These are phyloP conservation scores for Waitea zeae DNA, from an alignment of 1,284 basidiomycete species.

Conservation along the genomic window DNA sequence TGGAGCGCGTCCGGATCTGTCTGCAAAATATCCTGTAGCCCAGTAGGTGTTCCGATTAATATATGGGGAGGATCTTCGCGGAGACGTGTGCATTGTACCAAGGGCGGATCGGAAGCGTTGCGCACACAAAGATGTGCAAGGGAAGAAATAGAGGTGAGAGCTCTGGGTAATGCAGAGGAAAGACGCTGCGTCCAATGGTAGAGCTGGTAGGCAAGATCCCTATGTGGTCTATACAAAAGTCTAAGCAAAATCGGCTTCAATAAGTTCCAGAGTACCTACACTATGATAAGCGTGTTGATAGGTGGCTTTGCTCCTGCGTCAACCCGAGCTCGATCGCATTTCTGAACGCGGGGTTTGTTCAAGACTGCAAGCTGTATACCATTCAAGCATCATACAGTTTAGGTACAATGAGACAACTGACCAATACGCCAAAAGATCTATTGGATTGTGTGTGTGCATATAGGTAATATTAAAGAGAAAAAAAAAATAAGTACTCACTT, in stretches of 20 bases:
- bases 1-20: constrained; percentile 24
- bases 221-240: constrained; percentile 29
- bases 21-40: constrained; percentile 35
- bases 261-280: constrained; percentile 14
- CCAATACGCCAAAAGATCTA: constrained; percentile 53
- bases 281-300: constrained; percentile 40
- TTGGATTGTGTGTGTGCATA: constrained; percentile 2
- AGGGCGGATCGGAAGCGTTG: constrained; percentile 15
- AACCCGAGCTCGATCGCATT: constrained; percentile 2
- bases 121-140: constrained; percentile 48
- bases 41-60: constrained; percentile 55
- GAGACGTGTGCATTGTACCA: constrained; percentile 19
- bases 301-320: constrained; percentile 7
- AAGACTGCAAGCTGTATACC: constrained; percentile 29
- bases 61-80: constrained; percentile 36
- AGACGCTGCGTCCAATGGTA: constrained; percentile 48
- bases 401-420: neutral
- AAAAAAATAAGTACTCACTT: constrained; percentile 30
- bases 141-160: constrained; percentile 13
- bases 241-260: neutral
- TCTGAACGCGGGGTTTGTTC: constrained; percentile 25
- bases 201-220: constrained; percentile 54
- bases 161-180: constrained; percentile 8
- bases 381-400: neutral
- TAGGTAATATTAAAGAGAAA: neutral